These are phyloP conservation scores for Talaromyces sp. DNA, from an alignment of 2,329 filamentous ascomycete genomes.

Conservation along the genomic window DNA sequence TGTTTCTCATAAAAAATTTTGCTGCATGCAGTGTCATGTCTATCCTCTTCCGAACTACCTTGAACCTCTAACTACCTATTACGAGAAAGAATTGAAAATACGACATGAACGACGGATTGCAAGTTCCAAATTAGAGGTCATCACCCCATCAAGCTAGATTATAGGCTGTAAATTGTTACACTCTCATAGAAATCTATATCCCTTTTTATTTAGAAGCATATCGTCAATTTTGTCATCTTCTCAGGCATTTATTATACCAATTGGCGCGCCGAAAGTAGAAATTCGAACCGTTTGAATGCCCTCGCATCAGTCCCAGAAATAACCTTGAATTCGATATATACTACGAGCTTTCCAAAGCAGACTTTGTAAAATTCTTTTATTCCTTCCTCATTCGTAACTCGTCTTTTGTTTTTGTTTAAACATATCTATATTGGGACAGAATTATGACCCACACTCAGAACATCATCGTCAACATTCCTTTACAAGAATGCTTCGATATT, in stretches of 20 bases:
- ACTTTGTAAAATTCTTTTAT: not conserved
- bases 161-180: not conserved
- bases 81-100: conserved; percentile 10
- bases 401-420: not conserved
- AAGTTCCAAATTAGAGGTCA: not conserved
- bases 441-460: not conserved
- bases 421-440: not conserved
- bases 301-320: not conserved
- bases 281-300: no score
- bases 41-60: conserved; percentile 4
- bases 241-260: not conserved
- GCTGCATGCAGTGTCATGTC: conserved; percentile 12
- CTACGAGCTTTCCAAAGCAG: not conserved
- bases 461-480: conserved; percentile 9
- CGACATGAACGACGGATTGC: conserved; percentile 9
- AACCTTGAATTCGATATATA: not conserved
- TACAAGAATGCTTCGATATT: conserved; percentile 90
- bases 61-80: not conserved
- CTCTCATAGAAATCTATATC: not conserved
- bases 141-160: not conserved
- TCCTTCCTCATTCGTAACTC: not conserved
- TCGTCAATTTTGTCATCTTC: not conserved
- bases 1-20: conserved; percentile 7
- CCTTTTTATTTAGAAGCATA: not conserved
- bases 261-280: not conserved